Evolutionary conservation across 2,329 filamentous ascomycete genomes (phyloP).

Genomic region (Endothia cerciana): DNA sequence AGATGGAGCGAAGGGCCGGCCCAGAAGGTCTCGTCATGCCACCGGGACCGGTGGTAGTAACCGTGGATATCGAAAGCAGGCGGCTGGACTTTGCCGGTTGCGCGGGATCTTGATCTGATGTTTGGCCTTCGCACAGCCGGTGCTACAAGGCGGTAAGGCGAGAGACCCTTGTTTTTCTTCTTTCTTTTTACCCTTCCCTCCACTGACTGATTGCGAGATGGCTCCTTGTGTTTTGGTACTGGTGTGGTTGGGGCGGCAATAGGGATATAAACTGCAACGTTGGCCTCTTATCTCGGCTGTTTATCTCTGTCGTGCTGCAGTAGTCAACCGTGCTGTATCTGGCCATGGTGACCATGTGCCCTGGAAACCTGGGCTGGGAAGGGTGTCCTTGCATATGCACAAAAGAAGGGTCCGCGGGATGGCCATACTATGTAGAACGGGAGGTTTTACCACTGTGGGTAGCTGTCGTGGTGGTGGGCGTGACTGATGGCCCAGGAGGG

Average conservation of each 20-base stretch:
- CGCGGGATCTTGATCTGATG: too few species aligned
- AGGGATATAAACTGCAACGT: slow-evolving; percentile 13
- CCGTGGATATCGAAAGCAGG: too few species aligned
- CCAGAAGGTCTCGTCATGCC: too few species aligned
- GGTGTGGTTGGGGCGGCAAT: slow-evolving; percentile 16
- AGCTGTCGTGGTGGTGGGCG: background rate
- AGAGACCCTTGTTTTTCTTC: too few species aligned
- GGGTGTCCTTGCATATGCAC: slow-evolving; percentile 5
- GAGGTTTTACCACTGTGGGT: too few species aligned
- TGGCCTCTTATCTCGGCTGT: slow-evolving; percentile 9
- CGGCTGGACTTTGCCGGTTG: background rate
- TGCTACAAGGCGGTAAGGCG: background rate
- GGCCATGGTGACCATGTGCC: background rate
- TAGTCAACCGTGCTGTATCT: background rate
- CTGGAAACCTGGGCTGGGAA: background rate
- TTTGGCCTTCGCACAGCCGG: background rate
- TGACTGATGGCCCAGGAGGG: background rate
- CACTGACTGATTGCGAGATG: background rate
- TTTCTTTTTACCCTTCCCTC: too few species aligned
- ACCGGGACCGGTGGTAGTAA: too few species aligned
- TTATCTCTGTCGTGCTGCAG: slow-evolving; percentile 9
- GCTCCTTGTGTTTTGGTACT: background rate
- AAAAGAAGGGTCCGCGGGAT: background rate
- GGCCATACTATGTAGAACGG: background rate
- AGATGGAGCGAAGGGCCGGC: too few species aligned